Percentiles rank a stretch among this genome's conserved stretches.
phyloP scores from a whole-genome alignment of 2,329 filamentous ascomycete genomes.

The Sphaerulina vaccinii region DNA sequence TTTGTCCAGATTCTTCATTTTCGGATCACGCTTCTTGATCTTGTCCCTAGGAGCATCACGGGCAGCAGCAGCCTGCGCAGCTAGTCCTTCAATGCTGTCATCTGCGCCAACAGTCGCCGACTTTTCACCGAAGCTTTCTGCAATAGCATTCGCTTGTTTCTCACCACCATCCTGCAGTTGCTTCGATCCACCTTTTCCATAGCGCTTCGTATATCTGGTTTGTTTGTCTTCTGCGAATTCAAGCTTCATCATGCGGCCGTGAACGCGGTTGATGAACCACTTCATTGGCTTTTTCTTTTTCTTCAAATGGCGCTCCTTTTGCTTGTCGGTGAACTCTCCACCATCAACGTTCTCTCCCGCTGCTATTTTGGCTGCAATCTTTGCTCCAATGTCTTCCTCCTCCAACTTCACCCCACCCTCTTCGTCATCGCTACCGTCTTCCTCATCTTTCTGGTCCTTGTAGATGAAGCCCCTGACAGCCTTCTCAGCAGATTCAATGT shows the following conservation, averaged over 20 bases:
- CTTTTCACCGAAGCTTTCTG: slow-evolving; percentile 8
- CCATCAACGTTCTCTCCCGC: slow-evolving; percentile 17
- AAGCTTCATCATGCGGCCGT: slow-evolving; percentile 77
- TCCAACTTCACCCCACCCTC: too few relatives aligned
- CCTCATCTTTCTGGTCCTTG: slow-evolving; percentile 59
- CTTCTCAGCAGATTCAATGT: slow-evolving; percentile 69
- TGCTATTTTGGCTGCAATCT: slow-evolving; percentile 38
- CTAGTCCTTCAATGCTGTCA: slow-evolving; percentile 22
- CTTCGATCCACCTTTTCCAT: slow-evolving; percentile 60
- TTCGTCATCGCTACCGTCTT: slow-evolving; percentile 51
- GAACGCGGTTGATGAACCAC: slow-evolving; percentile 83
- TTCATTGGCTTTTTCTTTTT: slow-evolving; percentile 51
- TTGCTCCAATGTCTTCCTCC: too few relatives aligned
- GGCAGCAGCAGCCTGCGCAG: slow-evolving; percentile 20
- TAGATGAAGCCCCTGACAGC: slow-evolving; percentile 79
- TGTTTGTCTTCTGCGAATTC: slow-evolving; percentile 93
- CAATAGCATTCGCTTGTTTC: slow-evolving; percentile 51
- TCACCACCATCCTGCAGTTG: slow-evolving; percentile 2
- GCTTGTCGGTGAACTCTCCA: slow-evolving; percentile 40
- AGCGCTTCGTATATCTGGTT: slow-evolving; percentile 89
- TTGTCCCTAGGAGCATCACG: slow-evolving; percentile 27
- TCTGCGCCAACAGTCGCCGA: slow-evolving; percentile 18
- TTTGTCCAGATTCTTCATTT: slow-evolving; percentile 36
- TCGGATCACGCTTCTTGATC: slow-evolving; percentile 28
- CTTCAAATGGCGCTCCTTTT: slow-evolving; percentile 36